These are phyloP conservation scores for Coemansia sp. DNA, from an alignment of 192 early-diverging fungal genomes.

Conservation along the genomic window DNA sequence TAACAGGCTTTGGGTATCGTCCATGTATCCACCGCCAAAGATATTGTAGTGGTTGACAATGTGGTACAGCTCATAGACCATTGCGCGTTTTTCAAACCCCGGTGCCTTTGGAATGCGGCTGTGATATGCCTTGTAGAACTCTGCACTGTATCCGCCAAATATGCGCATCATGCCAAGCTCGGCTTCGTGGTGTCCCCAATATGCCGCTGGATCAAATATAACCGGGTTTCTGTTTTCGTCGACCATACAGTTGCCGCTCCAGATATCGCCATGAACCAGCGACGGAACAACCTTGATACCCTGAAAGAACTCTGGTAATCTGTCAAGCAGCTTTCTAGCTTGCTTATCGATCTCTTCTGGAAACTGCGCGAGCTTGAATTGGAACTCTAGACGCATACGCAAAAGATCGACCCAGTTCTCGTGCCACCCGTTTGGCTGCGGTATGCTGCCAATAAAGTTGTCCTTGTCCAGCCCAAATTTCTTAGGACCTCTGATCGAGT, in stretches of 20 bases:
- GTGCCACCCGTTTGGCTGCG: constrained; percentile 35
- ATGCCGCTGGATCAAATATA: constrained; percentile 36
- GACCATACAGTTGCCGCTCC: constrained; percentile 27
- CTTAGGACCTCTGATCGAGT: constrained; percentile 13
- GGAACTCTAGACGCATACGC: constrained; percentile 23
- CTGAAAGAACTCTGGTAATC: constrained; percentile 26
- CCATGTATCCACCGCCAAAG: constrained; percentile 31
- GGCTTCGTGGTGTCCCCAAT: constrained; percentile 46
- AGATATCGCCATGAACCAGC: constrained; percentile 43
- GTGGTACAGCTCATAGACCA: constrained; percentile 45
- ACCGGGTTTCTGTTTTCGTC: constrained; percentile 28
- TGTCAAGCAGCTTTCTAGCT: constrained; percentile 13
- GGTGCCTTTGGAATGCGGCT: constrained; percentile 20
- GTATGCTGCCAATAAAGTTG: constrained; percentile 39
- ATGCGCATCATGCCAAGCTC: constrained; percentile 45
- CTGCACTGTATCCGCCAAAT: constrained; percentile 27
- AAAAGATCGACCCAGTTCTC: constrained; percentile 34
- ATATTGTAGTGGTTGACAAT: constrained; percentile 45
- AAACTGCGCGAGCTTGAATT: constrained; percentile 25
- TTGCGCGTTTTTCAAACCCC: constrained; percentile 22
- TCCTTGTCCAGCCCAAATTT: constrained; percentile 36
- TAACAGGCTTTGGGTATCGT: constrained; percentile 23
- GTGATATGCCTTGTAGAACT: constrained; percentile 35
- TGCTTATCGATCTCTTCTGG: not conserved
- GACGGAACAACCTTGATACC: constrained; percentile 24